Percentiles rank a stretch among this genome's conserved stretches.
Conservation (phyloP, 2,329 filamentous ascomycete species). For the Penicillium decumbens region DNA sequence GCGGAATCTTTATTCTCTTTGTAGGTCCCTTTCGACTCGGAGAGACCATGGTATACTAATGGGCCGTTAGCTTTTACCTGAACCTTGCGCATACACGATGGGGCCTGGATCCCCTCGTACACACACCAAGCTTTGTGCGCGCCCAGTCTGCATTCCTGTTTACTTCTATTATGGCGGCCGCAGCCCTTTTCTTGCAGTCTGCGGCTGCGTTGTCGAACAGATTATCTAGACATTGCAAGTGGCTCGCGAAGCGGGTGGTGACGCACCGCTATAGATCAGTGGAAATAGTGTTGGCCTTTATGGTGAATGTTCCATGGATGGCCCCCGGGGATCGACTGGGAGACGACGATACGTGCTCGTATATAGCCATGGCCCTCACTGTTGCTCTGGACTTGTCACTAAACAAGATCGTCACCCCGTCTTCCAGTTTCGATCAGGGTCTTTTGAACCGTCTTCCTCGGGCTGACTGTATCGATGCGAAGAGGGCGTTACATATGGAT, state of each 20-base stretch:
- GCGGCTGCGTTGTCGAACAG: constrained; percentile 61
- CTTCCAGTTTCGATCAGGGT: constrained; percentile 46
- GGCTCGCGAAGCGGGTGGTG: constrained; percentile 60
- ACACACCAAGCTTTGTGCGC: constrained; percentile 62
- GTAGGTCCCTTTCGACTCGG: constrained; percentile 43
- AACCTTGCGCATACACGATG: constrained; percentile 69
- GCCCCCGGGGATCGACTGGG: constrained; percentile 41
- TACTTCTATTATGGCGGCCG: constrained; percentile 65
- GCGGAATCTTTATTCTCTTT: constrained; percentile 61
- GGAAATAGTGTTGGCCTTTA: constrained; percentile 69
- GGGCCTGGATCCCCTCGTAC: constrained; percentile 65
- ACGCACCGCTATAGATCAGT: constrained; percentile 61
- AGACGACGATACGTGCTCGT: constrained; percentile 68
- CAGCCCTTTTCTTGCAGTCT: constrained; percentile 62
- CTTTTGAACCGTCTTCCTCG: constrained; percentile 51
- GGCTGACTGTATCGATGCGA: constrained; percentile 65
- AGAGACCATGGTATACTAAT: neutral
- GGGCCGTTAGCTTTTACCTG: constrained; percentile 57
- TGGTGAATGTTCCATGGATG: constrained; percentile 75
- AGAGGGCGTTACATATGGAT: constrained; percentile 61
- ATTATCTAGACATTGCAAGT: constrained; percentile 60
- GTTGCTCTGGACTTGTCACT: constrained; percentile 65
- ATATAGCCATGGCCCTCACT: constrained; percentile 64
- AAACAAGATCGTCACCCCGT: constrained; percentile 63
- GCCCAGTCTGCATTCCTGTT: constrained; percentile 66